phyloP scores from a whole-genome alignment of 306 rosid species.

The Trifolium pratense region DNA sequence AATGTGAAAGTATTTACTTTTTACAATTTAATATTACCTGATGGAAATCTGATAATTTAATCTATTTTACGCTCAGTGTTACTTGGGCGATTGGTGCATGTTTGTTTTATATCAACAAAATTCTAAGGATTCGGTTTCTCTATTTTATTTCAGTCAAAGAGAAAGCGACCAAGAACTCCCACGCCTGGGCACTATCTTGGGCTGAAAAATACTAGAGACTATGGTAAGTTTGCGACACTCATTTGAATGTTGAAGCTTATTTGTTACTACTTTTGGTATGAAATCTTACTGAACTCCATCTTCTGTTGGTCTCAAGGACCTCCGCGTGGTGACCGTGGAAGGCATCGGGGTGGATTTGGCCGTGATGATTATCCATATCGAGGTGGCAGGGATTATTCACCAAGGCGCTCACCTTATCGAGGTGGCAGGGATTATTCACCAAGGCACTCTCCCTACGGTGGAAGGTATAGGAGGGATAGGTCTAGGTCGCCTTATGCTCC shows the following conservation, averaged over 20 bases:
- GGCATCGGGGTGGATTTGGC: slow-evolving; percentile 77
- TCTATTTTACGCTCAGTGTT: slow-evolving; percentile 5
- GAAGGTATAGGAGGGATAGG: slow-evolving; percentile 87
- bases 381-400: too few relatives aligned
- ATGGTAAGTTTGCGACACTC: slow-evolving; percentile 54
- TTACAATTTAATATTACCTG: slow-evolving; percentile 21
- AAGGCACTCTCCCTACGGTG: slow-evolving; percentile 69
- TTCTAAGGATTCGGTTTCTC: slow-evolving; percentile 41
- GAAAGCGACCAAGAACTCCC: slow-evolving; percentile 94
- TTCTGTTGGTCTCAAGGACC: slow-evolving; percentile 43
- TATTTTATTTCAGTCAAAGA: slow-evolving; percentile 85
- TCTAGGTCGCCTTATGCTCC: slow-evolving; percentile 79
- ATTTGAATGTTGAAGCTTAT: background rate
- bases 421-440: slow-evolving; percentile 85
- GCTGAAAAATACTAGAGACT: slow-evolving; percentile 82
- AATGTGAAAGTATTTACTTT: background rate
- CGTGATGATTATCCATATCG: slow-evolving; percentile 79
- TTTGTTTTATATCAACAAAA: slow-evolving; percentile 24
- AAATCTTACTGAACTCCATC: slow-evolving; percentile 19
- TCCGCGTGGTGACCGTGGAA: slow-evolving; percentile 56
- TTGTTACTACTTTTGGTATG: background rate
- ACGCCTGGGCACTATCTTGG: slow-evolving; percentile 99
- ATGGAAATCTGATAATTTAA: slow-evolving; percentile 16
- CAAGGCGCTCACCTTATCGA: slow-evolving; percentile 84
- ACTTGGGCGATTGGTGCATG: slow-evolving; percentile 24